Conservation (phyloP, 73 alveolate species). For the Diophrys sp. region DNA sequence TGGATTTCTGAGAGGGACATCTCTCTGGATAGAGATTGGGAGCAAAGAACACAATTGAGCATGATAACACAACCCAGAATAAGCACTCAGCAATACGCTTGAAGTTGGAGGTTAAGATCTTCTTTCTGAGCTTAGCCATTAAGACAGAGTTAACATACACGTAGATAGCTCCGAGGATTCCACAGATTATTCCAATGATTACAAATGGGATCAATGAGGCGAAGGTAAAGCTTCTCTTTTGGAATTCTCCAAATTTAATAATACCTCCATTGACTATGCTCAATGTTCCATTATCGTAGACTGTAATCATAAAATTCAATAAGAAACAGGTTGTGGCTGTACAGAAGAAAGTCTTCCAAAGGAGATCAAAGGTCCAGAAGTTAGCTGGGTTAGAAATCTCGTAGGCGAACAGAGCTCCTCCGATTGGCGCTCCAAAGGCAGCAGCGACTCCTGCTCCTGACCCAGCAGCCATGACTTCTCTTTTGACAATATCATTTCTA, state of each 20-base stretch:
- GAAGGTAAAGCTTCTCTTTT: conserved; percentile 21
- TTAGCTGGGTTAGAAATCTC: conserved; percentile 46
- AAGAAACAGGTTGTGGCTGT: conserved; percentile 34
- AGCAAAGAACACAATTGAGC: conserved; percentile 35
- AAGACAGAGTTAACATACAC: conserved; percentile 21
- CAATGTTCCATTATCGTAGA: conserved; percentile 12
- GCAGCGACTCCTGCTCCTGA: conserved; percentile 58
- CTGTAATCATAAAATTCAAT: conserved; percentile 23
- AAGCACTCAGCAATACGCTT: conserved; percentile 28
- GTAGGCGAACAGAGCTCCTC: conserved; percentile 55
- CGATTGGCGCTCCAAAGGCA: conserved; percentile 65
- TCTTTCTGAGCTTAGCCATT: conserved; percentile 28
- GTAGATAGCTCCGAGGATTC: conserved; percentile 43
- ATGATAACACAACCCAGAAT: conserved; percentile 12
- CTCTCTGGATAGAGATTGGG: conserved; percentile 23
- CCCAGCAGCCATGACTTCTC: conserved; percentile 65
- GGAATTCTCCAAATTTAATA: conserved; percentile 42
- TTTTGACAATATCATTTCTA: conserved; percentile 42
- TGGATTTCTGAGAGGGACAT: conserved; percentile 12
- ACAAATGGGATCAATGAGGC: conserved; percentile 28
- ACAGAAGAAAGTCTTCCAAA: conserved; percentile 53
- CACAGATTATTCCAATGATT: conserved; percentile 38
- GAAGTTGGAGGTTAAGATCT: conserved; percentile 15
- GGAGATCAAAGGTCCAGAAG: conserved; percentile 45
- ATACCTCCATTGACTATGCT: conserved; percentile 42